Percentiles rank a stretch among this genome's conserved stretches.
Conservation (phyloP, 2,329 filamentous ascomycete species). For the Colletotrichum somersetense region DNA sequence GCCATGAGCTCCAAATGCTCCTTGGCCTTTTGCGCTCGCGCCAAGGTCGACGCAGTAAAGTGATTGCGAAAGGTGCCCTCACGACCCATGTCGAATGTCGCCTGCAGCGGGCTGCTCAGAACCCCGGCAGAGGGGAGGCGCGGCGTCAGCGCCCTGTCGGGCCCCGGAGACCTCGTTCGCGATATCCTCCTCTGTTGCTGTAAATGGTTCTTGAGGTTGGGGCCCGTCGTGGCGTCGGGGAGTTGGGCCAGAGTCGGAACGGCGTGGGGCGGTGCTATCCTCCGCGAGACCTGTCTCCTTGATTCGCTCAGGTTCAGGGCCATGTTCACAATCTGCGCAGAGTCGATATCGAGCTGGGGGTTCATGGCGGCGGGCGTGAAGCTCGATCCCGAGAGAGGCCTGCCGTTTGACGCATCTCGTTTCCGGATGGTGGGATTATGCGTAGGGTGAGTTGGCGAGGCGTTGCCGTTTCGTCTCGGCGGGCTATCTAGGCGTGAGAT, state of each 20-base stretch:
- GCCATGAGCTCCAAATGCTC: slow-evolving; percentile 87
- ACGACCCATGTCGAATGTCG: slow-evolving; percentile 57
- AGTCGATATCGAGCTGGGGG: slow-evolving; percentile 74
- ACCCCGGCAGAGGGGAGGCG: slow-evolving; percentile 57
- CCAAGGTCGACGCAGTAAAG: slow-evolving; percentile 84
- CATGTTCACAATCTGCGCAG: slow-evolving; percentile 92
- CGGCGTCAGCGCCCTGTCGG: slow-evolving; percentile 57
- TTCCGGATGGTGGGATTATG: slow-evolving; percentile 37
- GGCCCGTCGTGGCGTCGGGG: slow-evolving; percentile 65
- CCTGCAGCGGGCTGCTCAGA: slow-evolving; percentile 60
- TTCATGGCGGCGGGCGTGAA: slow-evolving; percentile 41
- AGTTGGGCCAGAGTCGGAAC: slow-evolving; percentile 66
- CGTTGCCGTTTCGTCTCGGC: slow-evolving; percentile 20
- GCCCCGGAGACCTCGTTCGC: slow-evolving; percentile 71
- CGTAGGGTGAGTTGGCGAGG: slow-evolving; percentile 26
- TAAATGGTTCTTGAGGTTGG: slow-evolving; percentile 76
- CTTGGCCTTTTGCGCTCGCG: slow-evolving; percentile 86
- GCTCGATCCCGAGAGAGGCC: slow-evolving; percentile 42
- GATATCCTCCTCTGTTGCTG: slow-evolving; percentile 77
- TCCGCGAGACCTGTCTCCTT: slow-evolving; percentile 72
- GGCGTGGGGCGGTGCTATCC: slow-evolving; percentile 64
- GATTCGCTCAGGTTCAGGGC: slow-evolving; percentile 90
- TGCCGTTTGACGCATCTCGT: slow-evolving; percentile 42
- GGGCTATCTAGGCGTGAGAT: slow-evolving; percentile 17
- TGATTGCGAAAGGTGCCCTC: slow-evolving; percentile 69